Percentiles rank a stretch among this genome's conserved stretches.
Conservation (phyloP, 805 yeast species). For the Kodamaea sagamina region DNA sequence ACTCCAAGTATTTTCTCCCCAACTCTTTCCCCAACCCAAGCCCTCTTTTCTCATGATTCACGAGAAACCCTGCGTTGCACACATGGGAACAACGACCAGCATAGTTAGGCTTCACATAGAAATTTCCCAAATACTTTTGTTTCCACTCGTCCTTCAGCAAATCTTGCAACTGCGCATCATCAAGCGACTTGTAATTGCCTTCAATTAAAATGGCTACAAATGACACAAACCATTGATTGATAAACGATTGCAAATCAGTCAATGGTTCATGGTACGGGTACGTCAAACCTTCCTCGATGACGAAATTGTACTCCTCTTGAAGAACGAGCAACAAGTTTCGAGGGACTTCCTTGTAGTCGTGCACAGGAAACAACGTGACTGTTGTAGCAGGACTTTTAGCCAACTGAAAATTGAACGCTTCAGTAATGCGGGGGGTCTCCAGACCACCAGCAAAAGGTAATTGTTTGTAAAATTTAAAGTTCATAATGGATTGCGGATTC, state of each 20-base stretch:
- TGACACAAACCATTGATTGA: slow-evolving; percentile 64
- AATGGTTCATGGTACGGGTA: slow-evolving; percentile 60
- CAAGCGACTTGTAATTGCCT: slow-evolving; percentile 27
- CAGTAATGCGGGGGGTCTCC: slow-evolving; percentile 31
- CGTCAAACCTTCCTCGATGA: slow-evolving; percentile 72
- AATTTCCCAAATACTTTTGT: slow-evolving; percentile 62
- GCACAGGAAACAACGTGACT: slow-evolving; percentile 66
- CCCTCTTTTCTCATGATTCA: slow-evolving; percentile 61
- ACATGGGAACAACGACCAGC: slow-evolving; percentile 81
- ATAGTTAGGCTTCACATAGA: slow-evolving; percentile 85
- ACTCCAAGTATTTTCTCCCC: slow-evolving; percentile 63
- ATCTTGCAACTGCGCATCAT: slow-evolving; percentile 30
- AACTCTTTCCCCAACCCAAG: slow-evolving; percentile 67
- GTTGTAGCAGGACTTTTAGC: slow-evolving; percentile 40
- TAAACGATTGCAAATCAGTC: slow-evolving; percentile 49
- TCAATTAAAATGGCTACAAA: slow-evolving; percentile 65
- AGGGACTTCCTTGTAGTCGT: slow-evolving; percentile 52
- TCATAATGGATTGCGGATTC: background rate
- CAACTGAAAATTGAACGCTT: slow-evolving; percentile 41
- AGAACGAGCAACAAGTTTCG: slow-evolving; percentile 47
- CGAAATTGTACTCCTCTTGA: slow-evolving; percentile 57
- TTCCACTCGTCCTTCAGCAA: slow-evolving; percentile 46
- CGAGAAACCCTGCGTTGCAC: slow-evolving; percentile 87
- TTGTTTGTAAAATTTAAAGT: slow-evolving; percentile 12
- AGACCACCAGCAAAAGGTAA: slow-evolving; percentile 40